Base-by-base conservation (phyloP, 1,284 basidiomycete genomes). In the Irpex sp. region DNA sequence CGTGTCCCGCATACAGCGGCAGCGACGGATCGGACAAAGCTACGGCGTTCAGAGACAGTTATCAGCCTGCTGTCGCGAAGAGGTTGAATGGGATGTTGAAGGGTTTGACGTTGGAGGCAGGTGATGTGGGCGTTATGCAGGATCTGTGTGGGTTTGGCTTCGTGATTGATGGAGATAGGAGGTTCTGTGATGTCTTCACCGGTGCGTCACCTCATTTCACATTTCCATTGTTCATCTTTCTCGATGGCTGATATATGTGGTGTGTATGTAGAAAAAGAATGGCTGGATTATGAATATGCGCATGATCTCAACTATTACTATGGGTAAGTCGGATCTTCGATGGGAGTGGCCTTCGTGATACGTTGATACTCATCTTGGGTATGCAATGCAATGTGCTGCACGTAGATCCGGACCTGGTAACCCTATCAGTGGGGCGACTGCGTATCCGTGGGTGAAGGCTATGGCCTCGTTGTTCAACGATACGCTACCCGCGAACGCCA, bases 261-360 rank as follows among this genome's bases (percentile, higher is more conserved):
- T 33, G 28, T 33, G 5, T 54, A 12, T 28, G 5, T 71, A 73
- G 86, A 85, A 56, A 74, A 82, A 7, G 87, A 89, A 69, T 80
- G 82, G 71, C 72, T 83, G 2, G 78, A 82, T 12, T 73, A 78
- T 36, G 74, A 79, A 49, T 80, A 82, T 60, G 81, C 81, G 7
- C 75, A 81, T 51, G 86, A 88, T 62, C 74, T 88, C 54, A 78
- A 78, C 62, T 80, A 80, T 57, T 80, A 78, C 64, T 80, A 79
- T 56, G 78, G 77, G 70, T 73, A 62, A n/a, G 71, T 56, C 16
- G n/a, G 23, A 23, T 23, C 23, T 23, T 23, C 23, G 23, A 23
- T 23, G 23, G 23, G 4, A 23, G 23, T 23, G 23, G 23, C 14
- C 21, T 55, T 18, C 18, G n/a, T 42, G 47, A n/a, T 28, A 36